Evolutionary conservation across 345 rosid species (phyloP), one percentile per base, ranked within the genome.

Genomic region (Populus euphratica): DNA sequence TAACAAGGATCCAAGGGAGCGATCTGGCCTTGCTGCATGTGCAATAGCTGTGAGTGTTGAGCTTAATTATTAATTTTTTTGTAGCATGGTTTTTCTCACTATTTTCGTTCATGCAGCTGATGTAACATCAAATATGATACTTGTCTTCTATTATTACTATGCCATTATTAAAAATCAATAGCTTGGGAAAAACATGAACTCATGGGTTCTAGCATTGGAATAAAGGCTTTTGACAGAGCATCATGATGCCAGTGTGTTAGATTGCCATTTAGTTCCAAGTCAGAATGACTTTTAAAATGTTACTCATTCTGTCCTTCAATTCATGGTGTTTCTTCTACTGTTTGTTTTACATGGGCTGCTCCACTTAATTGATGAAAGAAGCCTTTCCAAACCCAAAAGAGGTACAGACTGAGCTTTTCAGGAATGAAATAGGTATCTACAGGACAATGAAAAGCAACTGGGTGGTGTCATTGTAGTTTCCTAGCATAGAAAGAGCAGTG

Each of bases 21-120:
- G 99, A 73, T 81, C 98, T 38, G 99, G 99, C 74, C 97, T 95
- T 65, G 96, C 94, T 81, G 98, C 98, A 66, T 93, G 91, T 69
- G 92, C 97, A 77, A 89, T 95, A 72, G 97, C 96, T 81, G 99
- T 93, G 74, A 92, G 99, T 85, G 44, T 12, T 70, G 69, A n/a
- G 52, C 25, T 33, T 59, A 35, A 59, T 13, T 17, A 8, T 75
- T 68, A n/a, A n/a, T 44, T 18, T 69, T 68, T 47, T 73, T 25
- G 13, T 54, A 36, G 31, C 64, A 62, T 35, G 44, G 13, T 43
- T 76, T 64, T 18, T 8, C 1, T 1, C 64, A 17, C 21, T 76
- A 41, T 56, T 43, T 29, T 14, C 20, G 35, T 62, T 12, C 50
- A 20, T 17, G 18, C 68, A 16, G 41, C 29, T 43, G 31, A 38